Conservation (phyloP, 2,329 filamentous ascomycete genomes). For the Pyrenochaeta sp. region DNA sequence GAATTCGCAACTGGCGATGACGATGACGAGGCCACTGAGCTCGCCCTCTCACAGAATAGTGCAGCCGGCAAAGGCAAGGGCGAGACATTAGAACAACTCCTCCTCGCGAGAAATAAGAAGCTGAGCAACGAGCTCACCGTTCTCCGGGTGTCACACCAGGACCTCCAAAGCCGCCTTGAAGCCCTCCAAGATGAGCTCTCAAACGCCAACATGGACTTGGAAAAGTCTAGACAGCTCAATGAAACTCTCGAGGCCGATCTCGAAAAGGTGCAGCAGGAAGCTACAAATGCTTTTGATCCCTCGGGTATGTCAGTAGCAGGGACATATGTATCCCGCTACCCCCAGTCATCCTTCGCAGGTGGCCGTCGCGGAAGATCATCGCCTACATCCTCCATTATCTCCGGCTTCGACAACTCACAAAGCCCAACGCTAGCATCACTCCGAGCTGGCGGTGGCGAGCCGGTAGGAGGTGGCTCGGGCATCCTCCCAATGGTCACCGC, state of each 20-base stretch:
- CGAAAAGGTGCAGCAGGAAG: conserved; percentile 84
- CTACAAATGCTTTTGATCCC: conserved; percentile 79
- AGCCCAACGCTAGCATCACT: conserved; percentile 63
- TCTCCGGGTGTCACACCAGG: conserved; percentile 90
- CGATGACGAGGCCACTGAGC: conserved; percentile 60
- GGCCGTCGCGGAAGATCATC: conserved; percentile 75
- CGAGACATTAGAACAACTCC: conserved; percentile 87
- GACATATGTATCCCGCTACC: conserved; percentile 84
- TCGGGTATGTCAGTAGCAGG: conserved; percentile 92
- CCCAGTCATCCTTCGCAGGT: conserved; percentile 64
- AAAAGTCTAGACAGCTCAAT: conserved; percentile 83
- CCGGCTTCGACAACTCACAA: conserved; percentile 75
- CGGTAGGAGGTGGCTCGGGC: conserved; percentile 78
- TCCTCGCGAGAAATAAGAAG: conserved; percentile 95
- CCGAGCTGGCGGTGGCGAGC: conserved; percentile 65
- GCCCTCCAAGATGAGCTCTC: conserved; percentile 85
- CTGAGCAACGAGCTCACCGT: conserved; percentile 92
- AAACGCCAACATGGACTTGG: conserved; percentile 82
- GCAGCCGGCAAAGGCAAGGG: conserved; percentile 67
- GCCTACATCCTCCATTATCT: conserved; percentile 97
- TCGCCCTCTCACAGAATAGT: conserved; percentile 57
- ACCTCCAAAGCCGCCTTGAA: conserved; percentile 82
- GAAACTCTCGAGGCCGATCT: conserved; percentile 92
- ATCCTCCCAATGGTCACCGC: conserved; percentile 98
- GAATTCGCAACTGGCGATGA: conserved; percentile 90